Conservation (phyloP, 2,329 filamentous ascomycete species). For the Fusarium fujikuroi region DNA sequence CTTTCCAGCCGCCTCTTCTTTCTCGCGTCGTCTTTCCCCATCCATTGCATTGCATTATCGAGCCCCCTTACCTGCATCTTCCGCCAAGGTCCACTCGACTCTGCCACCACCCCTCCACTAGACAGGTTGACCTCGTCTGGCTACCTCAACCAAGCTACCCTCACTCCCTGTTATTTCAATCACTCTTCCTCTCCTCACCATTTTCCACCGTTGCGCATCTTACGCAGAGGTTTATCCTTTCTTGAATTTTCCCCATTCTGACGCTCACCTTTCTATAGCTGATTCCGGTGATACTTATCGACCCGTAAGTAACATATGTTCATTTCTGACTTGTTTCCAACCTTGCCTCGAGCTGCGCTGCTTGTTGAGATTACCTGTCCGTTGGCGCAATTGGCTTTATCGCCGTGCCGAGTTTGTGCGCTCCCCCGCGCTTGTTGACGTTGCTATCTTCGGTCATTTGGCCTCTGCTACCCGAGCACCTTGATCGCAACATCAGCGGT, state of each 20-base stretch:
- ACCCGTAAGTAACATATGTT: constrained; percentile 60
- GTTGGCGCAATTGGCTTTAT: constrained; percentile 29
- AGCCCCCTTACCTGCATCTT: constrained; percentile 58
- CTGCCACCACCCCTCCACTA: constrained; percentile 51
- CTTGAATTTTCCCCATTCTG: constrained; percentile 38
- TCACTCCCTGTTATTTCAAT: constrained; percentile 50
- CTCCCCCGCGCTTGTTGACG: constrained; percentile 35
- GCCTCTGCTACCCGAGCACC: constrained; percentile 34
- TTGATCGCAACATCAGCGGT: constrained; percentile 27
- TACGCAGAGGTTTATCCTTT: constrained; percentile 41
- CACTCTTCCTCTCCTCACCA: constrained; percentile 43
- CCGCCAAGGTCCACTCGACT: constrained; percentile 58
- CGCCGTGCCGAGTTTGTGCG: constrained; percentile 33
- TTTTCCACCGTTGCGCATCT: constrained; percentile 39
- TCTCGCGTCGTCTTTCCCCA: constrained; percentile 48
- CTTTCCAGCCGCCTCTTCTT: constrained; percentile 44
- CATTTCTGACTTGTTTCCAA: constrained; percentile 19
- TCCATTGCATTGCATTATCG: constrained; percentile 49
- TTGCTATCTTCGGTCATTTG: constrained; percentile 26
- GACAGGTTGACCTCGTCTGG: constrained; percentile 35
- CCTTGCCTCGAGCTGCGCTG: constrained; percentile 13
- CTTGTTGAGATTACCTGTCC: constrained; percentile 2
- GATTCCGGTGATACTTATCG: constrained; percentile 71
- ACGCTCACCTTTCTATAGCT: constrained; percentile 60
- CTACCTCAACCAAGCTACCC: constrained; percentile 43